Percentiles rank a stretch among this genome's conserved stretches.
phyloP scores from a whole-genome alignment of 1,284 basidiomycete species.

The Sporisorium exsertum region DNA sequence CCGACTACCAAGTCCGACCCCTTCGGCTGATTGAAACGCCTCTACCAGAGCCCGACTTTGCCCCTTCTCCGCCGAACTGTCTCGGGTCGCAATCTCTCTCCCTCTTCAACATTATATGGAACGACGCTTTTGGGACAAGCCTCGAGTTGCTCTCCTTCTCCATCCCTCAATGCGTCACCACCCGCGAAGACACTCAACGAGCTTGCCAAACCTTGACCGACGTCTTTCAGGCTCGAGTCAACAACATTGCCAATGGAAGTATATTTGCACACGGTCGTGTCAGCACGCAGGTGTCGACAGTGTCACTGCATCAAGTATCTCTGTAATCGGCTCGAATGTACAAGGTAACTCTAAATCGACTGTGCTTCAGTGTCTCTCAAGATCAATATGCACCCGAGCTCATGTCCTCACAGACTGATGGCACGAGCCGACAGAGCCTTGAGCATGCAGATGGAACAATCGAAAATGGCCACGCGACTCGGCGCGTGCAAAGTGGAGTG shows the following conservation, averaged over 20 bases:
- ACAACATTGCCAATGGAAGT: neutral
- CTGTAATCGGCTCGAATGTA: conserved; percentile 1
- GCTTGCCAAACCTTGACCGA: neutral
- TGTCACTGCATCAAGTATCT: conserved; percentile 24
- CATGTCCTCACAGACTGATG: too few relatives aligned
- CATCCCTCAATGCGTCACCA: conserved; percentile 12
- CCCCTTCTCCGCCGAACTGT: conserved; percentile 21
- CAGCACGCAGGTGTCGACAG: neutral
- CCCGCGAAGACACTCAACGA: neutral
- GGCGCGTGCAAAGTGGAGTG: conserved; percentile 9
- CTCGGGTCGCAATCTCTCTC: conserved; percentile 20
- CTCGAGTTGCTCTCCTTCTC: conserved; percentile 30
- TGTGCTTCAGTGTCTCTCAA: too few relatives aligned
- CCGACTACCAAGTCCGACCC: conserved; percentile 11
- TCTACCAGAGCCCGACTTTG: neutral
- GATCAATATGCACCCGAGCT: too few relatives aligned
- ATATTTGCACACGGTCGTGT: conserved; percentile 13
- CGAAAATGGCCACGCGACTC: conserved; percentile 20
- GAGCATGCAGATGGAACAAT: too few relatives aligned
- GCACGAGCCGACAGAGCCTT: too few relatives aligned
- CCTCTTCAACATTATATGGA: conserved; percentile 17
- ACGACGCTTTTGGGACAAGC: neutral
- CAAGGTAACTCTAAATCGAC: too few relatives aligned
- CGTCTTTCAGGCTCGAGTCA: conserved; percentile 13
- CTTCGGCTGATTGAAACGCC: neutral